Conservation (phyloP, 2,329 filamentous ascomycete genomes). For the Biscogniauxia mediterranea region DNA sequence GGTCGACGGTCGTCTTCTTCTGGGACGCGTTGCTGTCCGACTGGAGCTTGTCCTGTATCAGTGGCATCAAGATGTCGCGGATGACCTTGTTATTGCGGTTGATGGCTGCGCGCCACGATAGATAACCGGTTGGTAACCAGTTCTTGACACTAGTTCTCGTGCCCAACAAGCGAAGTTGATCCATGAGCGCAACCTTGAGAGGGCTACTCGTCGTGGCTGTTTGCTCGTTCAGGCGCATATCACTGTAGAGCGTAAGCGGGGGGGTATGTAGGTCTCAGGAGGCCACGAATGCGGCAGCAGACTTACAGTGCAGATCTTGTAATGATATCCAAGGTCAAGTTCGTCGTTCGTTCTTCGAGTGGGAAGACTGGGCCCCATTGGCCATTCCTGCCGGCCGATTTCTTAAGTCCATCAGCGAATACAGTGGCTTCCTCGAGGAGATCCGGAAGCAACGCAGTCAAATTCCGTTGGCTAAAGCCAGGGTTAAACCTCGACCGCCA, state of each 20-base stretch:
- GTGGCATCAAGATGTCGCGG: constrained; percentile 23
- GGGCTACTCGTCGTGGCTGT: constrained; percentile 18
- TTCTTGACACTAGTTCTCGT: constrained; percentile 16
- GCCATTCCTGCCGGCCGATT: constrained; percentile 27
- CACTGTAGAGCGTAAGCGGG: constrained; percentile 15
- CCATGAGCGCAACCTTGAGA: constrained; percentile 23
- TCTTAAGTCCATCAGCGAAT: constrained; percentile 32
- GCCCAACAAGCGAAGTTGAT: constrained; percentile 22
- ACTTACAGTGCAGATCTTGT: constrained; percentile 35
- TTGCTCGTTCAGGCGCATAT: constrained; percentile 27
- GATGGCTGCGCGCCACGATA: constrained; percentile 24
- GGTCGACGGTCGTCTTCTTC: constrained; percentile 29
- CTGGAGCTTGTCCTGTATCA: constrained; percentile 24
- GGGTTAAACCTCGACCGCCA: constrained; percentile 36
- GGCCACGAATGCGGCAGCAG: not conserved
- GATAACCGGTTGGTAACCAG: constrained; percentile 14
- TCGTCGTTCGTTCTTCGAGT: constrained; percentile 36
- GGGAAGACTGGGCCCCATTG: constrained; percentile 33
- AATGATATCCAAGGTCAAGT: constrained; percentile 42
- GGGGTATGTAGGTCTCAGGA: not conserved
- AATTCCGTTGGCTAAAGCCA: constrained; percentile 37
- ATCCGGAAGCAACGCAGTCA: constrained; percentile 35
- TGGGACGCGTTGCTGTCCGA: constrained; percentile 12
- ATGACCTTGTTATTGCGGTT: constrained; percentile 26
- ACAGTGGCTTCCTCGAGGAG: constrained; percentile 38